These are phyloP conservation scores for Spergularia azorica DNA, from an alignment of 179 eudicot species.

Conservation along the genomic window DNA sequence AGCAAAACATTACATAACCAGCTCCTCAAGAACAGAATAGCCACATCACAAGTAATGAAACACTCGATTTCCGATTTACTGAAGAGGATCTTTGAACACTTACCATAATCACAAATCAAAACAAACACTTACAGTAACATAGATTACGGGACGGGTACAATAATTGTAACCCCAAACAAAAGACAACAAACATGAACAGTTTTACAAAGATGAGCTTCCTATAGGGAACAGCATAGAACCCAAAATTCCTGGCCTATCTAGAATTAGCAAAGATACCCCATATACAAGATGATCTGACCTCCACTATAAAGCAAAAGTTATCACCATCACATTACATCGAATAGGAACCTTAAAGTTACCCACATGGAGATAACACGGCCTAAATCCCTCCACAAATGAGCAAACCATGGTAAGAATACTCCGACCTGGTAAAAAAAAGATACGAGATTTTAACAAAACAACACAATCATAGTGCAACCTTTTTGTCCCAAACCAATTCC, in stretches of 20 bases:
- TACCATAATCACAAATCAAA: conserved; percentile 3
- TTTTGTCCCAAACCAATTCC: neutral
- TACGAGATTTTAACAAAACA: neutral
- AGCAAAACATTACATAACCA: neutral
- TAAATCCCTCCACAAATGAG: neutral
- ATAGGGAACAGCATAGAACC: neutral
- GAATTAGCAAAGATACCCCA: neutral
- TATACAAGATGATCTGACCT: neutral
- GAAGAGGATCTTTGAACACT: neutral
- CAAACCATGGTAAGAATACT: neutral
- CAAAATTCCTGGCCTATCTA: neutral
- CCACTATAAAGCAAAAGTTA: conserved; percentile 12
- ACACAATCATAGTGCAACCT: neutral
- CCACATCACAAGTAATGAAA: neutral
- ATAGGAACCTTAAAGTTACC: neutral
- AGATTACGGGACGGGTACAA: neutral
- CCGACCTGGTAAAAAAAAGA: neutral
- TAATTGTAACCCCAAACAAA: conserved; percentile 15
- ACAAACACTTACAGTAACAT: neutral
- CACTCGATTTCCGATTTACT: neutral
- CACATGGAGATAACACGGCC: neutral
- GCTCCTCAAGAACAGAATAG: neutral
- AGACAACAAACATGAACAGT: neutral
- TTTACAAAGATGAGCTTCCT: conserved; percentile 7
- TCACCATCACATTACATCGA: neutral